Evolutionary conservation across 441 rosid genomes (phyloP).

Genomic region (Geranium incanum): DNA sequence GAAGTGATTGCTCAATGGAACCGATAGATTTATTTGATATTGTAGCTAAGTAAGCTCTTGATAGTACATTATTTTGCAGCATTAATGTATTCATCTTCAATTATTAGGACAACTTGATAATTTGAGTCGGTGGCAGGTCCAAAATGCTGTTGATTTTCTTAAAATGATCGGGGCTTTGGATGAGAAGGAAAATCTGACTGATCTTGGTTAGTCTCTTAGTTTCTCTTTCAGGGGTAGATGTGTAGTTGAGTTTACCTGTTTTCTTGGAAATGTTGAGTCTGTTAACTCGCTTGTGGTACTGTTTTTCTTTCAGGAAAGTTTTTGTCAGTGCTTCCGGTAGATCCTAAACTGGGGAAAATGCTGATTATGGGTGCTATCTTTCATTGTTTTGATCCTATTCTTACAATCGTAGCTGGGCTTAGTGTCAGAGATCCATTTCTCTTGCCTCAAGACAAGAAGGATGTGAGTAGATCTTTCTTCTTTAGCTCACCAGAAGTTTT

Average conservation of each 20-base stretch:
- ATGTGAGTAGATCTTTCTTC: constrained; percentile 43
- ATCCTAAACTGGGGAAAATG: constrained; percentile 99
- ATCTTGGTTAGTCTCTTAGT: constrained; percentile 65
- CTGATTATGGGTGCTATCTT: constrained; percentile 94
- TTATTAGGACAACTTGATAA: constrained; percentile 16
- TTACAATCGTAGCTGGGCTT: constrained; percentile 93
- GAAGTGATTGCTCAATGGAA: background rate
- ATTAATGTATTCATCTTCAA: constrained; percentile 3
- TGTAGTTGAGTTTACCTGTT: constrained; percentile 15
- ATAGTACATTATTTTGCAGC: constrained; percentile 1
- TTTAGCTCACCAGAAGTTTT: background rate
- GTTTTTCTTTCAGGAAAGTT: constrained; percentile 49
- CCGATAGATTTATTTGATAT: background rate
- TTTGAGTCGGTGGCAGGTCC: constrained; percentile 50
- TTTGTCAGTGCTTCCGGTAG: constrained; percentile 90
- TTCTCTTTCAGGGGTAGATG: constrained; percentile 14
- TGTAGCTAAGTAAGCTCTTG: constrained; percentile 7
- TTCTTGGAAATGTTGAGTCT: background rate
- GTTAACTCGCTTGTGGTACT: constrained; percentile 12
- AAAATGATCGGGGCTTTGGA: constrained; percentile 90
- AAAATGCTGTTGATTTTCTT: constrained; percentile 85
- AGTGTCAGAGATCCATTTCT: constrained; percentile 99
- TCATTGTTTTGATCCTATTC: constrained; percentile 85
- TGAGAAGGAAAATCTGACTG: constrained; percentile 80
- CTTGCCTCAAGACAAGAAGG: constrained; percentile 95